Percentiles rank a stretch among this genome's conserved stretches.
phyloP scores from a whole-genome alignment of 2,329 filamentous ascomycete species.

The Ophiostoma triangulosporum region DNA sequence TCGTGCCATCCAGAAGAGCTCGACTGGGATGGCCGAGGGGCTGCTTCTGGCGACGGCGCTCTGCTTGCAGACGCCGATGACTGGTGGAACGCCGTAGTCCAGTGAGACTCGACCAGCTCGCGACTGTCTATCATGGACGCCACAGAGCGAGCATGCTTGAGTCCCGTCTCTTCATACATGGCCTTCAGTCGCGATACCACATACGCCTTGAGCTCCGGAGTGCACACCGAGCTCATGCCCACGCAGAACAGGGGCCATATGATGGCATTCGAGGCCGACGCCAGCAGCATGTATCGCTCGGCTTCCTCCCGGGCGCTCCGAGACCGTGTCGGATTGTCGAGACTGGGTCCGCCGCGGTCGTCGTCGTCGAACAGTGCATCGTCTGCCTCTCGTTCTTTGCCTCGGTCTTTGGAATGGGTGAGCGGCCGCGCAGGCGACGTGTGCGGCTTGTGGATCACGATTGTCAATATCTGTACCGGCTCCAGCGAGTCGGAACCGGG shows the following conservation, averaged over 20 bases:
- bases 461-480: slow-evolving; percentile 8
- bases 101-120: slow-evolving; percentile 15
- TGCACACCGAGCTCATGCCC: slow-evolving; percentile 33
- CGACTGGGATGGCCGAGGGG: background rate
- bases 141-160: slow-evolving; percentile 31
- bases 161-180: slow-evolving; percentile 31
- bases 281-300: slow-evolving; percentile 34
- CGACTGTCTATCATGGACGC: slow-evolving; percentile 29
- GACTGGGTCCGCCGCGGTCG: slow-evolving; percentile 22
- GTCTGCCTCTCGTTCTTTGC: slow-evolving; percentile 3
- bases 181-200: slow-evolving; percentile 30
- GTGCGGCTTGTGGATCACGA: slow-evolving; percentile 9
- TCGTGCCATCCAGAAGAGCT: background rate
- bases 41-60: background rate
- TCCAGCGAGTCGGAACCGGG: slow-evolving; percentile 17
- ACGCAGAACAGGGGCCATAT: slow-evolving; percentile 38
- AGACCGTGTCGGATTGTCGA: slow-evolving; percentile 28
- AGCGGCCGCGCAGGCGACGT: slow-evolving; percentile 9
- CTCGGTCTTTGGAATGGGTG: background rate
- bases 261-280: slow-evolving; percentile 33
- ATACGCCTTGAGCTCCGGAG: slow-evolving; percentile 27
- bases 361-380: slow-evolving; percentile 13
- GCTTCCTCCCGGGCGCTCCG: slow-evolving; percentile 24
- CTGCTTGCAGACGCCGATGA: background rate
- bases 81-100: slow-evolving; percentile 3